These are phyloP conservation scores for Xylaria nigripes DNA, from an alignment of 495 filamentous ascomycete species.

Conservation along the genomic window DNA sequence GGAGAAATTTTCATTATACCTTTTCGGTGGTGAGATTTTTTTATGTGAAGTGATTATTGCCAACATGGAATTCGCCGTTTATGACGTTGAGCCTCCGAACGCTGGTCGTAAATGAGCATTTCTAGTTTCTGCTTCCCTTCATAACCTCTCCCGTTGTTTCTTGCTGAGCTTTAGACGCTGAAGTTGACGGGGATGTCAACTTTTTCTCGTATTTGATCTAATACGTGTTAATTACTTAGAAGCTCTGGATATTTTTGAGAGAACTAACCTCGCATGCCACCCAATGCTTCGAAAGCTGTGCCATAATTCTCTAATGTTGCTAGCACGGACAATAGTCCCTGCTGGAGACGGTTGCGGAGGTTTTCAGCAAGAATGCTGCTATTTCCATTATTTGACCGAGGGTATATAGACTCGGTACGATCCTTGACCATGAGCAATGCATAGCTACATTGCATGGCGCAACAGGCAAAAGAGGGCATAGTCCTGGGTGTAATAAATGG, in stretches of 20 bases:
- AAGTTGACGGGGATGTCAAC: slow-evolving; percentile 19
- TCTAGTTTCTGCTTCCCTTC: not conserved
- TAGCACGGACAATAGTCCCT: slow-evolving; percentile 44
- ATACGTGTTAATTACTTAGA: not conserved
- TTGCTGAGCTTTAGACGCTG: not conserved
- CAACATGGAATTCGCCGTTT: not conserved
- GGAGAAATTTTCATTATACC: not conserved
- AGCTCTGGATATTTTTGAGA: not conserved
- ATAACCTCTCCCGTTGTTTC: not conserved
- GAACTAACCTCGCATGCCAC: slow-evolving; percentile 52
- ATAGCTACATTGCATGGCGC: slow-evolving; percentile 56
- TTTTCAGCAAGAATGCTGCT: slow-evolving; percentile 33
- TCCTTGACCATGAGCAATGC: slow-evolving; percentile 52
- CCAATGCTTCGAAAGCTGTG: slow-evolving; percentile 51
- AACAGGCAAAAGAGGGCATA: slow-evolving; percentile 55
- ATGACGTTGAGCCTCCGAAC: not conserved
- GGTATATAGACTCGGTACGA: slow-evolving; percentile 40
- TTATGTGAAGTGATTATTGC: not conserved
- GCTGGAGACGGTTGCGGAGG: slow-evolving; percentile 46
- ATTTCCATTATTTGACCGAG: slow-evolving; percentile 24
- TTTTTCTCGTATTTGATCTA: slow-evolving; percentile 28
- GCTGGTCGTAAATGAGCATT: not conserved
- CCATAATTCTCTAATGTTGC: slow-evolving; percentile 48
- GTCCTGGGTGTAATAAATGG: slow-evolving; percentile 38
- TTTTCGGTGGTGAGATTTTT: not conserved